A percentile compares a stretch with the other conserved stretches of the same genome.
Evolutionary conservation across 768 basidiomycete species (phyloP).

Genomic region (Tricholoma hemisulphureum): DNA sequence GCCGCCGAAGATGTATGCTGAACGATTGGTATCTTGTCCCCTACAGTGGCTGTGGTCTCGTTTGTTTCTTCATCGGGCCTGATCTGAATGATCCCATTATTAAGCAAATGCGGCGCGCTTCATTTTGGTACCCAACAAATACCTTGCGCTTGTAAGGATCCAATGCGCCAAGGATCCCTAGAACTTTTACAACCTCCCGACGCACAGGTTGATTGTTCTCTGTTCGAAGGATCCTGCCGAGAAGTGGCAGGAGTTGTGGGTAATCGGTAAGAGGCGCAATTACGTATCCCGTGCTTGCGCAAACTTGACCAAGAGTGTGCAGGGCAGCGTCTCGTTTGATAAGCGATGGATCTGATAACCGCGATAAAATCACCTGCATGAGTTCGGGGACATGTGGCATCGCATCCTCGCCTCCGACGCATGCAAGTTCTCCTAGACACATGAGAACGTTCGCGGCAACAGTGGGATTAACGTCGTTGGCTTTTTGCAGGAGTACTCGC

Average conservation of each 20-base stretch:
- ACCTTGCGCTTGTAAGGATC: conserved; percentile 97
- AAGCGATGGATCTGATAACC: conserved; percentile 85
- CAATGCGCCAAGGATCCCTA: conserved; percentile 93
- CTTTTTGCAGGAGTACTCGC: conserved; percentile 87
- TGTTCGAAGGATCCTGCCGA: conserved; percentile 82
- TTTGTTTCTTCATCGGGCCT: conserved; percentile 62
- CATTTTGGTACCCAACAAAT: conserved; percentile 1
- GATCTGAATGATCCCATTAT: conserved; percentile 41
- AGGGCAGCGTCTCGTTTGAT: conserved; percentile 92
- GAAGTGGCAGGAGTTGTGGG: conserved; percentile 82
- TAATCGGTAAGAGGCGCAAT: conserved; percentile 88
- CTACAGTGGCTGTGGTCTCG: conserved; percentile 61
- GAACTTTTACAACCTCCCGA: conserved; percentile 89
- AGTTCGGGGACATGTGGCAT: conserved; percentile 78
- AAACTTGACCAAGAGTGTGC: conserved; percentile 91
- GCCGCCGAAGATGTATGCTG: conserved; percentile 62
- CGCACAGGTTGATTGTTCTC: conserved; percentile 71
- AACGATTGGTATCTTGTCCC: conserved; percentile 67
- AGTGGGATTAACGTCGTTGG: conserved; percentile 77
- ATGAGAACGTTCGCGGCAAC: conserved; percentile 92
- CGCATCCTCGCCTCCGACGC: conserved; percentile 92
- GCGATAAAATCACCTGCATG: conserved; percentile 86
- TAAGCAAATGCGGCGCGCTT: neutral
- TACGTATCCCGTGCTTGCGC: conserved; percentile 94
- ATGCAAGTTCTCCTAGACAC: conserved; percentile 91